These are phyloP conservation scores for Paraconiothyrium brasiliense DNA, from an alignment of 2,329 filamentous ascomycete species.

Conservation along the genomic window DNA sequence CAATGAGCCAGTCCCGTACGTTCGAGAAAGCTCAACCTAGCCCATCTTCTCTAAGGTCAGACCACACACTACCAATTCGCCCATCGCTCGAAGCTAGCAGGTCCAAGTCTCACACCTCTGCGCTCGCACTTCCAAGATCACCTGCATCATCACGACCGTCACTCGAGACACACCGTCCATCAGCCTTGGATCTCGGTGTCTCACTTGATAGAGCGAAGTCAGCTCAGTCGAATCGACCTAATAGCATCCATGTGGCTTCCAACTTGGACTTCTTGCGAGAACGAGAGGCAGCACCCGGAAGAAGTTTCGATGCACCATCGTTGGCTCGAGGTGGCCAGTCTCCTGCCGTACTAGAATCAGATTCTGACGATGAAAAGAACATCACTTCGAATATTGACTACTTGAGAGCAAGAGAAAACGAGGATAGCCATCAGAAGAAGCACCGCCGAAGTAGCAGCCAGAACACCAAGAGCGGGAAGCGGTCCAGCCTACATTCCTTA, in stretches of 20 bases:
- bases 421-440: conserved; percentile 63
- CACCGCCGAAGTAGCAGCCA: conserved; percentile 66
- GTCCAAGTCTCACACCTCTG: conserved; percentile 61
- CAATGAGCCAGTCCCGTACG: conserved; percentile 60
- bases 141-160: conserved; percentile 72
- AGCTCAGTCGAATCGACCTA: conserved; percentile 74
- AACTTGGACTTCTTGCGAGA: conserved; percentile 85
- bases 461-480: conserved; percentile 69
- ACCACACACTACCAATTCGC: conserved; percentile 49
- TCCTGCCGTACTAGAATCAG: conserved; percentile 43
- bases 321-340: conserved; percentile 40
- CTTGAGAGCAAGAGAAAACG: conserved; percentile 76
- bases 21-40: conserved; percentile 49
- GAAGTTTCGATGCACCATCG: conserved; percentile 44
- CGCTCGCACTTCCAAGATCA: conserved; percentile 62
- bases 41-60: conserved; percentile 49
- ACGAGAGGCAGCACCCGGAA: conserved; percentile 66
- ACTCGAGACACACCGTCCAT: conserved; percentile 74
- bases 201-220: conserved; percentile 68
- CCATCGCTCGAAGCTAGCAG: conserved; percentile 56
- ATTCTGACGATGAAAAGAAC: conserved; percentile 67
- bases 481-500: conserved; percentile 74
- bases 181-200: conserved; percentile 68
- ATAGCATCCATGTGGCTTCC: conserved; percentile 83
- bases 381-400: conserved; percentile 86